These are phyloP conservation scores for Tylopilus sp. DNA, from an alignment of 768 basidiomycete genomes.

Conservation along the genomic window DNA sequence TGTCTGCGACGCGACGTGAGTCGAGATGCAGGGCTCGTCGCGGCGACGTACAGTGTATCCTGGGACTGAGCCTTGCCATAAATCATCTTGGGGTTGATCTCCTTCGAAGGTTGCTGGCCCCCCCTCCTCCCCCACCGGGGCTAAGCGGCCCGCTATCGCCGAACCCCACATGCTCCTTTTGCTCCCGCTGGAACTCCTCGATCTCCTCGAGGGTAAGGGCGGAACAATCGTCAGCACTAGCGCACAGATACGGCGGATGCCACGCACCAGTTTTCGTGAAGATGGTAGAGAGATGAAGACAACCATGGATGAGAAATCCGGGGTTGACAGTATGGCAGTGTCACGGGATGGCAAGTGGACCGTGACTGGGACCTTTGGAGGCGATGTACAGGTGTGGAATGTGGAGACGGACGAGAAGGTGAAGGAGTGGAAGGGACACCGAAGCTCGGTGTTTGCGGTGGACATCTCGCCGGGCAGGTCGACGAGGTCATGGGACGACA, in stretches of 20 bases:
- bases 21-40: background rate
- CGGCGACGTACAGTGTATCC: conserved; percentile 66
- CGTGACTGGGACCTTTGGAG: too few species aligned
- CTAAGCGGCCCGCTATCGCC: conserved; percentile 45
- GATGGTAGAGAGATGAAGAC: too few species aligned
- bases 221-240: background rate
- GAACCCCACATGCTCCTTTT: conserved; percentile 54
- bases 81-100: conserved; percentile 96
- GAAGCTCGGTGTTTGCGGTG: too few species aligned
- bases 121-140: too few species aligned
- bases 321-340: too few species aligned
- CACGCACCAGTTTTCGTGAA: conserved; percentile 50
- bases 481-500: too few species aligned
- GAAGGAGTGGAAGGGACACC: too few species aligned
- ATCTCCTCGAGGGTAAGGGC: conserved; percentile 78
- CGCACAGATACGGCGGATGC: background rate
- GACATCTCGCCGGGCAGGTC: too few species aligned
- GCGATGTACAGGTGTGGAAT: too few species aligned
- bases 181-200: conserved; percentile 83
- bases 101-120: conserved; percentile 57
- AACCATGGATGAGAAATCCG: too few species aligned
- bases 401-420: too few species aligned
- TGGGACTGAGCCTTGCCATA: conserved; percentile 81
- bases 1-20: conserved; percentile 42
- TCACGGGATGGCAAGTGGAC: too few species aligned